Conservation (phyloP, 352 stramenopile genomes). For the Aphanomyces invadans region DNA sequence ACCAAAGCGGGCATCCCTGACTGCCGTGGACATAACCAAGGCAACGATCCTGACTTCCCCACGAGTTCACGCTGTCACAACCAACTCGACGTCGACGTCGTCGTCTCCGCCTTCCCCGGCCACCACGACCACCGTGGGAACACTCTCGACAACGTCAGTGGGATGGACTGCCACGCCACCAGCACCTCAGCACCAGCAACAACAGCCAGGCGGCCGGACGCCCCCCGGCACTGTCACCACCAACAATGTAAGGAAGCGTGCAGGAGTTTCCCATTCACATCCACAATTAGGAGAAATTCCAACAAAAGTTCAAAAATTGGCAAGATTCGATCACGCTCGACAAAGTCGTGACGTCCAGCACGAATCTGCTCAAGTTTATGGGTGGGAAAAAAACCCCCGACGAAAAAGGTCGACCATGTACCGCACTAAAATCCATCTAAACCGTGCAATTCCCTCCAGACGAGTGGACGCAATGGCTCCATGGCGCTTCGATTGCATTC, state of each 20-base stretch:
- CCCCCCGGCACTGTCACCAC: not conserved
- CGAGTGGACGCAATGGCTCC: slow-evolving; percentile 3
- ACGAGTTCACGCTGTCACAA: not conserved
- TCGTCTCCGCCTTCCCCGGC: not conserved
- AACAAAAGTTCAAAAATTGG: slow-evolving; percentile 6
- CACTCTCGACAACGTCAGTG: not conserved
- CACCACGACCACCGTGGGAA: not conserved
- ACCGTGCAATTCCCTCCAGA: no score
- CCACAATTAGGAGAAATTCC: slow-evolving; percentile 16
- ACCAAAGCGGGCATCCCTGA: slow-evolving; percentile 11
- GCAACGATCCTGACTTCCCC: not conserved
- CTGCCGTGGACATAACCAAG: not conserved
- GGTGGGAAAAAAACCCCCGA: not conserved
- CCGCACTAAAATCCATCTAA: not conserved
- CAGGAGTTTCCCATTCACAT: no score
- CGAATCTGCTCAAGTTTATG: slow-evolving; percentile 4
- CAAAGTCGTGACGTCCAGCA: slow-evolving; percentile 7
- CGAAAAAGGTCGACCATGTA: not conserved
- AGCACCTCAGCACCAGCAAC: not conserved
- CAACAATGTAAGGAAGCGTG: no score
- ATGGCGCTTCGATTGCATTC: not conserved
- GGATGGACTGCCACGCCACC: not conserved
- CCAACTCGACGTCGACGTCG: not conserved
- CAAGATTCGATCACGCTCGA: slow-evolving; percentile 17
- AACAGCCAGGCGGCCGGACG: not conserved